A percentile compares a stretch with the other conserved stretches of the same genome.
Evolutionary conservation across 495 filamentous ascomycete species (phyloP).

Genomic region (Aspergillus diversus): DNA sequence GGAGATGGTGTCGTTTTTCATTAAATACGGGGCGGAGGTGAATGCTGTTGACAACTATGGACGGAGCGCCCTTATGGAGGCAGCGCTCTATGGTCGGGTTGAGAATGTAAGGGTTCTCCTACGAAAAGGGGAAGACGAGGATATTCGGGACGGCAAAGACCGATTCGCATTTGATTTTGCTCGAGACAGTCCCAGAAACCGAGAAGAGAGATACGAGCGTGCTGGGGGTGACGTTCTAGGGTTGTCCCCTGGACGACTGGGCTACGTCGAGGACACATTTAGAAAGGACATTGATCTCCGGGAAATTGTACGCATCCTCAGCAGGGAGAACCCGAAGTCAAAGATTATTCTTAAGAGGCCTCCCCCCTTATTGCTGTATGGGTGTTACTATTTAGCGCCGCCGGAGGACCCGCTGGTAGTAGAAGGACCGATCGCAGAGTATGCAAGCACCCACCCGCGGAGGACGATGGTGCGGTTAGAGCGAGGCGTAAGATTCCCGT

Average conservation of each 20-base stretch:
- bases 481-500: constrained; percentile 12
- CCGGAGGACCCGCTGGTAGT: constrained; percentile 13
- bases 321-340: constrained; percentile 15
- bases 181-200: constrained; percentile 10
- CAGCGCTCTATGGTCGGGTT: constrained; percentile 15
- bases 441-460: constrained; percentile 6
- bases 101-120: constrained; percentile 22
- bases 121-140: constrained; percentile 6
- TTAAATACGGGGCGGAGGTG: constrained; percentile 15
- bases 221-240: constrained; percentile 8
- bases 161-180: constrained; percentile 19
- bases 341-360: constrained; percentile 17
- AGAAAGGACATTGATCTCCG: constrained; percentile 17
- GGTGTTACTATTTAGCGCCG: constrained; percentile 15
- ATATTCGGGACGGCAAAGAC: constrained; percentile 18
- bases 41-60: constrained; percentile 14
- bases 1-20: constrained; percentile 16
- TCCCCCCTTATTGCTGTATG: constrained; percentile 1
- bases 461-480: constrained; percentile 20
- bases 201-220: constrained; percentile 20
- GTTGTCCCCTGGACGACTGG: constrained; percentile 11
- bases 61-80: constrained; percentile 24
- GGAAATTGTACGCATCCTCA: constrained; percentile 21
- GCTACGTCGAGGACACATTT: constrained; percentile 17
- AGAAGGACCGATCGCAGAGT: constrained; percentile 18